Conservation (phyloP, 495 filamentous ascomycete genomes). For the Trichoderma erinaceum region DNA sequence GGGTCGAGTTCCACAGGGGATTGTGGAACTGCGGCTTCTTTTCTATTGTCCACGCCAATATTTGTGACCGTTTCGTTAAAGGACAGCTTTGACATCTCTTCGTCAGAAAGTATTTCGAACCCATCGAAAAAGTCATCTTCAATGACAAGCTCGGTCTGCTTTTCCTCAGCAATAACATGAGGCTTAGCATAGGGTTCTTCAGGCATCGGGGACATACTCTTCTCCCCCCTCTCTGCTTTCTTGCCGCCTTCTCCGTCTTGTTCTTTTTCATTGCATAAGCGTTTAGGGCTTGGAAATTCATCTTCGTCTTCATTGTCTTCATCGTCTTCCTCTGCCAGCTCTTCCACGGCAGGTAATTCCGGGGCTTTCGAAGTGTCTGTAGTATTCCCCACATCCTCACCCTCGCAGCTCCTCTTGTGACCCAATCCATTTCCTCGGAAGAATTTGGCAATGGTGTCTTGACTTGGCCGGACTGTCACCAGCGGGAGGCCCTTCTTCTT, state of each 20-base stretch:
- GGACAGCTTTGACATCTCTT: not conserved
- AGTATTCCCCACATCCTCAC: slow-evolving; percentile 13
- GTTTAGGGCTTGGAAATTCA: not conserved
- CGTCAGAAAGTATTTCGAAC: slow-evolving; percentile 13
- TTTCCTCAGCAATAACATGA: slow-evolving; percentile 13
- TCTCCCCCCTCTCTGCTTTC: not conserved
- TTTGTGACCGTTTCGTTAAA: not conserved
- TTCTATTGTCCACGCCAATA: not conserved
- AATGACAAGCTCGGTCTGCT: slow-evolving; percentile 18
- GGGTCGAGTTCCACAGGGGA: not conserved
- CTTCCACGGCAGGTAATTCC: slow-evolving; percentile 12
- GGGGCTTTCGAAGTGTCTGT: not conserved
- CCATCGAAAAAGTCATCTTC: slow-evolving; percentile 16
- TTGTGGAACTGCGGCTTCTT: not conserved
- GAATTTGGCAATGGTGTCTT: slow-evolving; percentile 40
- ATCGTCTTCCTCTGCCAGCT: slow-evolving; percentile 17
- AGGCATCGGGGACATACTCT: not conserved
- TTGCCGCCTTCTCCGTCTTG: not conserved
- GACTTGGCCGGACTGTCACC: slow-evolving; percentile 36
- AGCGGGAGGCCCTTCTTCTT: slow-evolving; percentile 37
- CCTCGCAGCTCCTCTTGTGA: slow-evolving; percentile 21
- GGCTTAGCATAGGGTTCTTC: not conserved
- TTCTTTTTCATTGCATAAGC: not conserved
- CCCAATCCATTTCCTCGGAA: slow-evolving; percentile 27
- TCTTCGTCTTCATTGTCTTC: not conserved